A percentile compares a stretch with the other conserved stretches of the same genome.
phyloP scores from a whole-genome alignment of 108 stramenopile species.

The Tribonema minus region DNA sequence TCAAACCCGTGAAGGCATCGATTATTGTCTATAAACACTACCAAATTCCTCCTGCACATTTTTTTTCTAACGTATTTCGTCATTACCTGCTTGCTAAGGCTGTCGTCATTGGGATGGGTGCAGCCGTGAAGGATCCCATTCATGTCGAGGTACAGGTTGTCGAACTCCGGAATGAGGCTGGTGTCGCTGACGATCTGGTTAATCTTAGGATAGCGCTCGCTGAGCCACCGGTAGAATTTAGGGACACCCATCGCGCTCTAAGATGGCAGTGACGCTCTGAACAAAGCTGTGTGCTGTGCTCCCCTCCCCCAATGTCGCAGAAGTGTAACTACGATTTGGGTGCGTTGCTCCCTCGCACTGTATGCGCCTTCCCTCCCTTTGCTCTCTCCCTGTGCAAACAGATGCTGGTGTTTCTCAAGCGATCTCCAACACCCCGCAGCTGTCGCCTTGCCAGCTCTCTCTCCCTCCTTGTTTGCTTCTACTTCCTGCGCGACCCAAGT shows the following conservation, averaged over 20 bases:
- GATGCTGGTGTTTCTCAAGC: neutral
- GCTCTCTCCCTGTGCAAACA: neutral
- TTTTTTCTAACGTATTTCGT: no score
- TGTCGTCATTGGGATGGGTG: conserved; percentile 78
- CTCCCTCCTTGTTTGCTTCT: no score
- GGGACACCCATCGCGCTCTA: conserved; percentile 75
- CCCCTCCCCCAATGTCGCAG: no score
- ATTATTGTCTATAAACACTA: no score
- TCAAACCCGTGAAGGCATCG: no score
- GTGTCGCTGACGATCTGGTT: conserved; percentile 74
- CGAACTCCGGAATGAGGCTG: conserved; percentile 72
- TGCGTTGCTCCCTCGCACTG: no score
- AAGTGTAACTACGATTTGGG: no score
- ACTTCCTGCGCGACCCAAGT: no score
- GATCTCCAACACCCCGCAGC: no score
- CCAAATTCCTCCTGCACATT: no score
- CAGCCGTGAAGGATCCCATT: conserved; percentile 95
- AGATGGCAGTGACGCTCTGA: neutral
- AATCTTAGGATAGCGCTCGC: conserved; percentile 95
- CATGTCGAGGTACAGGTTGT: conserved; percentile 93
- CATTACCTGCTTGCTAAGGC: conserved; percentile 40
- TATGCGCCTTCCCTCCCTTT: neutral
- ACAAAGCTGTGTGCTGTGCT: neutral
- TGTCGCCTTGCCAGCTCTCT: no score
- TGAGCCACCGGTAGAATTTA: conserved; percentile 99